Evolutionary conservation across 768 basidiomycete species (phyloP).

Genomic region (Kwoniella sp.): DNA sequence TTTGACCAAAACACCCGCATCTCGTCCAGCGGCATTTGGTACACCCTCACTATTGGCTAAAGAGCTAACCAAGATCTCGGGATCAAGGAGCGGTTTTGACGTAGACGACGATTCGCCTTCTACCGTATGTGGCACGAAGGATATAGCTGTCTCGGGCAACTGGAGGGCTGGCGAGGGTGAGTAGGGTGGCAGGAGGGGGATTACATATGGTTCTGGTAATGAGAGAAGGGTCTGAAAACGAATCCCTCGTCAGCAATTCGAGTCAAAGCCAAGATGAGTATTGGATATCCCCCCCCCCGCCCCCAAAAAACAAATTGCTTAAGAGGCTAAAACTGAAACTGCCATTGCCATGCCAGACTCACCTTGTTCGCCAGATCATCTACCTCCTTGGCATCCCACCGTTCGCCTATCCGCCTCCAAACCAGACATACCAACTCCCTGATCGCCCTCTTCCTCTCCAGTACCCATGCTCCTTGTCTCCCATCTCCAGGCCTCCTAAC

Average conservation of each 20-base stretch:
- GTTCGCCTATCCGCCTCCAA: conserved; percentile 70
- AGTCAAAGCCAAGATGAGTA: too few species aligned
- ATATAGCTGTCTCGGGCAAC: conserved; percentile 59
- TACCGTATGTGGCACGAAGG: conserved; percentile 57
- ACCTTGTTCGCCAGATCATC: conserved; percentile 47
- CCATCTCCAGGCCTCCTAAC: conserved; percentile 46
- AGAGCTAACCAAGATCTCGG: conserved; percentile 63
- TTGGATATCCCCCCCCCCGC: too few species aligned
- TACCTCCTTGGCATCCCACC: conserved; percentile 69
- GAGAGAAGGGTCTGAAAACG: conserved; percentile 59
- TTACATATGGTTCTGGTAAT: conserved; percentile 56
- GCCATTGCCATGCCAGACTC: too few species aligned
- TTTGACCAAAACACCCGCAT: conserved; percentile 62
- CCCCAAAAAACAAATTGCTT: too few species aligned
- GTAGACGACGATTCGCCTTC: conserved; percentile 48
- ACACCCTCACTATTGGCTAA: conserved; percentile 63
- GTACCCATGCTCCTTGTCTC: conserved; percentile 58
- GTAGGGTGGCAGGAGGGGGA: conserved; percentile 54
- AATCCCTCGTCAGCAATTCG: not conserved
- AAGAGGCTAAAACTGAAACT: too few species aligned
- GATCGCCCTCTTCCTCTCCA: conserved; percentile 59
- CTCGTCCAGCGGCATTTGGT: conserved; percentile 68
- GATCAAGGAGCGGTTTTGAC: conserved; percentile 60
- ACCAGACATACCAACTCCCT: conserved; percentile 66
- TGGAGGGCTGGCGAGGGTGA: conserved; percentile 55